These are phyloP conservation scores for Synchytrium microbalum DNA, from an alignment of 371 early-diverging fungal genomes.

Conservation along the genomic window DNA sequence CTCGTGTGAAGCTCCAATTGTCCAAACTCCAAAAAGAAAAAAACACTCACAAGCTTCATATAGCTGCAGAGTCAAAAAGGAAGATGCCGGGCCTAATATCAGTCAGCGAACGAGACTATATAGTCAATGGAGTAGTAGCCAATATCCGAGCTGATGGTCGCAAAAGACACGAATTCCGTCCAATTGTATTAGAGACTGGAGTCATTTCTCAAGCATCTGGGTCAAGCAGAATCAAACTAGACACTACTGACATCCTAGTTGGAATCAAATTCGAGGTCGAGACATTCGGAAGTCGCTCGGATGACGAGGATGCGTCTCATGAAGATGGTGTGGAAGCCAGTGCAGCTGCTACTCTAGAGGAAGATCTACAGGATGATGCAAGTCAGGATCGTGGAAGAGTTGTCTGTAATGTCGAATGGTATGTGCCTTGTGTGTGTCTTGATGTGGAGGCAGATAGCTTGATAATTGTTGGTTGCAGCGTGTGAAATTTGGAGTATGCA, in stretches of 20 bases:
- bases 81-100: slow-evolving; percentile 48
- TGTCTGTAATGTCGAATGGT: slow-evolving; percentile 82
- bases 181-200: slow-evolving; percentile 34
- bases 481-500: too few relatives aligned
- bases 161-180: slow-evolving; percentile 64
- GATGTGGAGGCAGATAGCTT: too few relatives aligned
- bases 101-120: slow-evolving; percentile 73
- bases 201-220: slow-evolving; percentile 53
- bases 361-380: slow-evolving; percentile 25
- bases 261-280: slow-evolving; percentile 89
- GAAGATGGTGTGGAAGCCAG: slow-evolving; percentile 7
- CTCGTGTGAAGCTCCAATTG: too few relatives aligned
- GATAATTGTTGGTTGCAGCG: too few relatives aligned
- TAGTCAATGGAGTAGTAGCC: slow-evolving; percentile 68
- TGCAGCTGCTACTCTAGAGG: slow-evolving; percentile 13
- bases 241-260: slow-evolving; percentile 82
- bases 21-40: too few relatives aligned
- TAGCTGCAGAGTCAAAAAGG: too few relatives aligned
- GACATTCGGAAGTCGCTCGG: slow-evolving; percentile 27
- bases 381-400: slow-evolving; percentile 53
- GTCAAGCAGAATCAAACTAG: slow-evolving; percentile 49
- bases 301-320: slow-evolving; percentile 23
- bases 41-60: too few relatives aligned
- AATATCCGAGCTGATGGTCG: slow-evolving; percentile 87
- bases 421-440: slow-evolving; percentile 11